Evolutionary conservation across 176 grass and related monocot genomes (phyloP).

Genomic region (Carex myosuroides): DNA sequence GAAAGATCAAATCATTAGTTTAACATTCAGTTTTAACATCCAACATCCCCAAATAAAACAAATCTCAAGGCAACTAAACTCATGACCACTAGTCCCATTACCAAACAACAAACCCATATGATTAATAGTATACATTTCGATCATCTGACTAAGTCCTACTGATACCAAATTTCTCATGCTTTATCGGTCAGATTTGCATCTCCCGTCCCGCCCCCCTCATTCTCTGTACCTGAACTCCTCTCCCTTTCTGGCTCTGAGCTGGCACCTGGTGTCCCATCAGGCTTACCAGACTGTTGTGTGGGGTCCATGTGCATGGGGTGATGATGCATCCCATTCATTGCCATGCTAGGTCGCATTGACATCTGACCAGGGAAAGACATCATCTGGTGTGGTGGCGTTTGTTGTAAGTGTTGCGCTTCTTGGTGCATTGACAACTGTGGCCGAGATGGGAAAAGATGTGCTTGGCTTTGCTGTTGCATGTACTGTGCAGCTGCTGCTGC

Average conservation of each 20-base stretch:
- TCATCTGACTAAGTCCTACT: constrained; percentile 18
- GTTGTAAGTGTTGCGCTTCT: constrained; percentile 10
- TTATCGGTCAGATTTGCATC: constrained; percentile 15
- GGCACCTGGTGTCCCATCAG: constrained; percentile 22
- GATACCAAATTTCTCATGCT: constrained; percentile 1
- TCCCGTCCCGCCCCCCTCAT: constrained; percentile 27
- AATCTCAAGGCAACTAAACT: constrained; percentile 8
- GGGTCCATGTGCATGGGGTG: constrained; percentile 53
- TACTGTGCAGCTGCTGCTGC: constrained; percentile 66
- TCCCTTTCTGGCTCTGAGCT: constrained; percentile 43
- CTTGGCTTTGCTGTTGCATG: constrained; percentile 63
- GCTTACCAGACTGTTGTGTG: constrained; percentile 38
- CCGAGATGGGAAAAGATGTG: constrained; percentile 31
- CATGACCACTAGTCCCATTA: neutral
- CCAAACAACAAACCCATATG: constrained; percentile 13
- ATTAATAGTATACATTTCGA: constrained; percentile 14
- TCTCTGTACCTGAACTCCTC: constrained; percentile 40
- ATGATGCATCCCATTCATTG: constrained; percentile 64
- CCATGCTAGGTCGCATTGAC: constrained; percentile 47
- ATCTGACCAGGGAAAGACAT: constrained; percentile 50
- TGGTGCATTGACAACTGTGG: constrained; percentile 10
- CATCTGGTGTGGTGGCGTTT: constrained; percentile 14
- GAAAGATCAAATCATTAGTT: constrained; percentile 5
- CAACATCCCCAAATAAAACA: constrained; percentile 10
- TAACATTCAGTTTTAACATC: constrained; percentile 10